phyloP scores from a whole-genome alignment of 2,329 filamentous ascomycete species.

The Cercospora brassicicola region DNA sequence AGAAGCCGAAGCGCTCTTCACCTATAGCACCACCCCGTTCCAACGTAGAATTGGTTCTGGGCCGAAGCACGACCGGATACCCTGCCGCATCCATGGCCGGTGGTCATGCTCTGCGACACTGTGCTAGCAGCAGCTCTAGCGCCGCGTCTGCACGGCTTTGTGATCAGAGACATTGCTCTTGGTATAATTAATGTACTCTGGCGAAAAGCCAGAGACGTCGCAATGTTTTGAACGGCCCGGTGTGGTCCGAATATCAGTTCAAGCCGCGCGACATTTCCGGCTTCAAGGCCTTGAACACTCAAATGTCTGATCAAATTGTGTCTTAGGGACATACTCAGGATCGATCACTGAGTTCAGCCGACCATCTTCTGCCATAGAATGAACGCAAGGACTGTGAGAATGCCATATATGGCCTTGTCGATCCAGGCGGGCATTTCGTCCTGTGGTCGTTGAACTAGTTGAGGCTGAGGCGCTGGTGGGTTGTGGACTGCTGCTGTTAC shows the following conservation, averaged over 20 bases:
- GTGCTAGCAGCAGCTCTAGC: neutral
- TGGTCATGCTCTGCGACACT: neutral
- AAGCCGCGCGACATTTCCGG: neutral
- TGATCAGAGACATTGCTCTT: neutral
- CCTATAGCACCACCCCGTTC: neutral
- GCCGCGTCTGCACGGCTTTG: neutral
- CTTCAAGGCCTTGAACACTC: neutral
- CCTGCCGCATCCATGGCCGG: neutral
- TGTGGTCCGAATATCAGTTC: neutral
- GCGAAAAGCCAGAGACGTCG: neutral
- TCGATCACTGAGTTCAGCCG: slow-evolving; percentile 2
- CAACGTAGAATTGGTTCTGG: neutral
- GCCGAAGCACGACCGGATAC: neutral
- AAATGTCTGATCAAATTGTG: neutral
- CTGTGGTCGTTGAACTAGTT: slow-evolving; percentile 22
- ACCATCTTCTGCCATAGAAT: slow-evolving; percentile 55
- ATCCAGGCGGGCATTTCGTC: slow-evolving; percentile 70
- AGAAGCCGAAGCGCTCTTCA: neutral
- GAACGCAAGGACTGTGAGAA: slow-evolving; percentile 68
- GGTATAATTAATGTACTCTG: neutral
- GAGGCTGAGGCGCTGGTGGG: slow-evolving; percentile 17
- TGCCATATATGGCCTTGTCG: slow-evolving; percentile 73
- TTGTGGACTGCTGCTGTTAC: slow-evolving; percentile 19
- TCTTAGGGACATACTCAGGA: neutral
- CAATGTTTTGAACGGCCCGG: neutral